phyloP scores from a whole-genome alignment of 768 basidiomycete species.

The Suillus spraguei region DNA sequence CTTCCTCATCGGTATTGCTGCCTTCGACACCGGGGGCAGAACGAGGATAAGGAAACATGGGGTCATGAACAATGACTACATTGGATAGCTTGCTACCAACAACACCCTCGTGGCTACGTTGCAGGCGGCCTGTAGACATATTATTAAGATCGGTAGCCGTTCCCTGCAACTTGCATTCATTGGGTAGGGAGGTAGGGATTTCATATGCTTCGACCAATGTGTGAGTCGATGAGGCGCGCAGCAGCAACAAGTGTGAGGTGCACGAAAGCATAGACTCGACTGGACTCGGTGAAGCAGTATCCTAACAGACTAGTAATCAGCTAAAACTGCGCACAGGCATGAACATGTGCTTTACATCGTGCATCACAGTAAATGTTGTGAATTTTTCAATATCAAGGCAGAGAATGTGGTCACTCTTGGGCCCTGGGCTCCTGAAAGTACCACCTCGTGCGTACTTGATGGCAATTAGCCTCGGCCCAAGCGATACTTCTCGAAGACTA shows the following conservation, averaged over 20 bases:
- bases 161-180: neutral
- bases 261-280: constrained; percentile 9
- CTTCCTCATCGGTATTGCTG: constrained; percentile 4
- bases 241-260: constrained; percentile 3
- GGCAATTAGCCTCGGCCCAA: constrained; percentile 8
- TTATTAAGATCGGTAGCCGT: neutral
- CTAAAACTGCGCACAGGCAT: neutral
- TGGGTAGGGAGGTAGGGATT: neutral
- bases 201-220: constrained; percentile 9
- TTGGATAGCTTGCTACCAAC: constrained; percentile 6
- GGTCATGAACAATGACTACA: constrained; percentile 8
- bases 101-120: constrained; percentile 9
- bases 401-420: constrained; percentile 6
- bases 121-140: neutral
- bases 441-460: constrained; percentile 8
- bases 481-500: constrained; percentile 8
- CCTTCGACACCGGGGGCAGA: neutral
- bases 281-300: neutral
- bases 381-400: constrained; percentile 7
- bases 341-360: constrained; percentile 5
- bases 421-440: constrained; percentile 6
- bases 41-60: constrained; percentile 7
- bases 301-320: neutral
- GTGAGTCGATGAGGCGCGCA: constrained; percentile 4
- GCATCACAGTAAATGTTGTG: neutral